Evolutionary conservation across 169 alveolate species (phyloP).

Genomic region (Eimeria praecox): DNA sequence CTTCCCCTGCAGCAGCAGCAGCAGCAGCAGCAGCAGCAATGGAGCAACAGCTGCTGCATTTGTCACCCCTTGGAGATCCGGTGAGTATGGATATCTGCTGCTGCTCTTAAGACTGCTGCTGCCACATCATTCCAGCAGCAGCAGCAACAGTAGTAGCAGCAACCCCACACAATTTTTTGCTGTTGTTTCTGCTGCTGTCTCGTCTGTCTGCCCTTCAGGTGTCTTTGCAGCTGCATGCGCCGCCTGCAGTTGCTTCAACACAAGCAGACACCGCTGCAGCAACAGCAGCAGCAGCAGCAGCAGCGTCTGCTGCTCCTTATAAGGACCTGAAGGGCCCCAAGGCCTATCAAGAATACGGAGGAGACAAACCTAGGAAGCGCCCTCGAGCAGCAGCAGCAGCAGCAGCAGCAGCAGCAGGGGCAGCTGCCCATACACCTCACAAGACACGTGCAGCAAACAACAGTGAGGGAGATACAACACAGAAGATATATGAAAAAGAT

Average conservation of each 20-base stretch:
- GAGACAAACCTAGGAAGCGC: not conserved
- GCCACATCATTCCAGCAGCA: not conserved
- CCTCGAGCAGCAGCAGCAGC: not conserved
- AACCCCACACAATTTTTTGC: not conserved
- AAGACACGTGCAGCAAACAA: not conserved
- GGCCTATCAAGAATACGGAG: not conserved
- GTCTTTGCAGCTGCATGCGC: not conserved
- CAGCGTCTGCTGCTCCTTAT: too few relatives aligned
- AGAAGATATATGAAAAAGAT: not conserved
- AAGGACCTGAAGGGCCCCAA: not conserved
- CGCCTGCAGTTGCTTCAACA: not conserved
- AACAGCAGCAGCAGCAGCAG: not conserved
- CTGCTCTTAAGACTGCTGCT: not conserved
- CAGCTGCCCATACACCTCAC: not conserved
- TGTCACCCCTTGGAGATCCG: not conserved
- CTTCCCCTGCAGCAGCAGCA: not conserved
- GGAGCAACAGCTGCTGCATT: not conserved
- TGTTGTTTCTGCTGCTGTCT: not conserved
- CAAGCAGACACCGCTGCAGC: not conserved
- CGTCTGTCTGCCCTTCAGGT: not conserved
- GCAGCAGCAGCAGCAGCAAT: not conserved
- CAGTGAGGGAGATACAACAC: not conserved
- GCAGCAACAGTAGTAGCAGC: constrained; percentile 19
- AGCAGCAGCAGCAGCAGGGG: not conserved
- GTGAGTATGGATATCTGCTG: not conserved